Evolutionary conservation across 1,284 basidiomycete species (phyloP).

Genomic region (Megacollybia platyphylla): DNA sequence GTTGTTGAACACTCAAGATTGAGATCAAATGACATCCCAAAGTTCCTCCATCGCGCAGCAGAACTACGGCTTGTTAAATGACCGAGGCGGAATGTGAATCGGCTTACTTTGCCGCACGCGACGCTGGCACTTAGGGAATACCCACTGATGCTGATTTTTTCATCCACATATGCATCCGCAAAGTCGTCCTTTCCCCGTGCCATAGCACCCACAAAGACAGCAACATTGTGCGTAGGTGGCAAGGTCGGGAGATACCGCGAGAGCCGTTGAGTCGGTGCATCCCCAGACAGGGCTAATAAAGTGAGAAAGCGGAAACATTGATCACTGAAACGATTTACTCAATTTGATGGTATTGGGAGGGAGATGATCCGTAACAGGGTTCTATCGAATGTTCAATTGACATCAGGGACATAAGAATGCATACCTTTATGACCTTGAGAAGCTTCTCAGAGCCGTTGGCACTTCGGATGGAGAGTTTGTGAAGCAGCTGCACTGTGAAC

Average conservation of each 20-base stretch:
- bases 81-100: constrained; percentile 3
- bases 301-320: constrained; percentile 1
- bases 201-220: constrained; percentile 98
- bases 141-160: constrained; percentile 95
- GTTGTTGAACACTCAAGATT: not conserved
- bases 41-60: constrained; percentile 59
- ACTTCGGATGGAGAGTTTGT: constrained; percentile 90
- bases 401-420: constrained; percentile 1
- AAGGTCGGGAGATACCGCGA: constrained; percentile 74
- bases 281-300: constrained; percentile 74
- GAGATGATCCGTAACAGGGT: constrained; percentile 92
- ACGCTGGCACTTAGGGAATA: constrained; percentile 92
- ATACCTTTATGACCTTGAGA: constrained; percentile 85
- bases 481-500: constrained; percentile 82
- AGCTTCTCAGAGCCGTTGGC: constrained; percentile 96
- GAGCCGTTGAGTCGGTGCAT: constrained; percentile 76
- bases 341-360: constrained; percentile 94
- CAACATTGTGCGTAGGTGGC: constrained; percentile 81
- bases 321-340: constrained; percentile 38
- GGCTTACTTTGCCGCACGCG: constrained; percentile 86
- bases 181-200: constrained; percentile 93
- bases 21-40: constrained; percentile 40
- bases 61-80: constrained; percentile 26
- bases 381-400: constrained; percentile 31
- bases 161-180: constrained; percentile 91